Conservation (phyloP, 2,329 filamentous ascomycete genomes). For the Cladophialophora carrionii region DNA sequence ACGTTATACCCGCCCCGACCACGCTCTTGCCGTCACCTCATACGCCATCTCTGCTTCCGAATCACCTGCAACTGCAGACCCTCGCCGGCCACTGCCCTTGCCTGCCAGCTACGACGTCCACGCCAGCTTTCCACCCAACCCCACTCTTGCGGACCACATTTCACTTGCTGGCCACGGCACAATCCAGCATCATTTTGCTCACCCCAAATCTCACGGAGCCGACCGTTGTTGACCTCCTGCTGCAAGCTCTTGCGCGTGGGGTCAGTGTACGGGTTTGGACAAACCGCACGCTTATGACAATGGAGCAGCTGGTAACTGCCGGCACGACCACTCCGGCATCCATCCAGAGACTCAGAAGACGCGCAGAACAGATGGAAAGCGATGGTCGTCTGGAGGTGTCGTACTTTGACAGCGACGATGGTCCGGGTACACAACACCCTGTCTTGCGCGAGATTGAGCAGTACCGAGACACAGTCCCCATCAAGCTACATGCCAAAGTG, state of each 20-base stretch:
- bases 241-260: constrained; percentile 65
- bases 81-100: constrained; percentile 58
- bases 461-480: constrained; percentile 15
- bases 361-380: constrained; percentile 17
- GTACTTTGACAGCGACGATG: constrained; percentile 31
- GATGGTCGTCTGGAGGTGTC: constrained; percentile 34
- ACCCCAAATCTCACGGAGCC: constrained; percentile 77
- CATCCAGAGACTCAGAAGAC: constrained; percentile 49
- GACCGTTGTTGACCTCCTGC: constrained; percentile 64
- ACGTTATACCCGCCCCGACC: background rate
- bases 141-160: constrained; percentile 70
- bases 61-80: constrained; percentile 71
- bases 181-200: constrained; percentile 66
- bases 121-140: constrained; percentile 57
- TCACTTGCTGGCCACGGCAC: constrained; percentile 62
- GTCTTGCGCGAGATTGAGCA: constrained; percentile 8
- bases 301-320: constrained; percentile 80
- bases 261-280: constrained; percentile 71
- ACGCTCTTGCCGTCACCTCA: constrained; percentile 49
- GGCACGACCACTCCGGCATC: constrained; percentile 72
- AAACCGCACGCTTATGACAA: constrained; percentile 70
- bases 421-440: background rate
- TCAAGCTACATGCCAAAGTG: constrained; percentile 75
- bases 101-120: constrained; percentile 44
- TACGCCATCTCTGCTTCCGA: constrained; percentile 67